Conservation (phyloP, 345 rosid genomes). For the Aurinia saxatilis region DNA sequence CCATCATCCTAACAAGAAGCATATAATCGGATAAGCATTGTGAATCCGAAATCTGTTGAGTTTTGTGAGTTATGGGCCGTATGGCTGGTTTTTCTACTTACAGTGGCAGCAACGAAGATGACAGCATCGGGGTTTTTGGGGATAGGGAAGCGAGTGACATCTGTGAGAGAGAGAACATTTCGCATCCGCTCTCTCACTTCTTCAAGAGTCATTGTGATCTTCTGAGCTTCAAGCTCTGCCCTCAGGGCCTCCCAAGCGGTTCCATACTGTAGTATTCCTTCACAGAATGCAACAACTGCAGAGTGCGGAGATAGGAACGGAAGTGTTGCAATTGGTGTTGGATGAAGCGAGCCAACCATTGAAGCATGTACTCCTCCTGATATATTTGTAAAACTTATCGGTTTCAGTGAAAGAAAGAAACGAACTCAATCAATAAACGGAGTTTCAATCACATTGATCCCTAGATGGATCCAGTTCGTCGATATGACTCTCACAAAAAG, state of each 20-base stretch:
- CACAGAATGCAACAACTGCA: conserved; percentile 99
- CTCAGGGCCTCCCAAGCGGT: conserved; percentile 99
- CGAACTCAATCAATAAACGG: background rate
- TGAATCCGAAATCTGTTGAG: background rate
- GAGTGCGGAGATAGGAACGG: conserved; percentile 98
- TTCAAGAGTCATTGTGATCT: conserved; percentile 77
- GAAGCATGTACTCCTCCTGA: conserved; percentile 98
- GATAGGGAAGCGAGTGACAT: conserved; percentile 94
- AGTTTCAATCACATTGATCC: background rate
- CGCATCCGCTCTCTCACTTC: conserved; percentile 92
- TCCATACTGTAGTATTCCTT: conserved; percentile 86
- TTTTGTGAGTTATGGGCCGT: background rate
- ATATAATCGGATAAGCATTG: background rate
- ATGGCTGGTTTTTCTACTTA: conserved; percentile 52
- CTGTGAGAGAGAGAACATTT: conserved; percentile 89
- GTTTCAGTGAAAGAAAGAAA: conserved; percentile 4
- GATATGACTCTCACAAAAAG: background rate
- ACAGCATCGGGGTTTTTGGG: conserved; percentile 82
- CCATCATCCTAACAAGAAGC: conserved; percentile 67
- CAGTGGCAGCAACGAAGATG: conserved; percentile 95
- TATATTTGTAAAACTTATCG: background rate
- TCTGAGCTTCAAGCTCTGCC: conserved; percentile 69
- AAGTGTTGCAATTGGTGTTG: conserved; percentile 89
- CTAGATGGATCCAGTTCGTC: background rate
- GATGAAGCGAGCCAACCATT: conserved; percentile 98